Percentiles rank a stretch among this genome's conserved stretches.
These are phyloP conservation scores for Terana coerulea DNA, from an alignment of 768 basidiomycete genomes.

Conservation along the genomic window DNA sequence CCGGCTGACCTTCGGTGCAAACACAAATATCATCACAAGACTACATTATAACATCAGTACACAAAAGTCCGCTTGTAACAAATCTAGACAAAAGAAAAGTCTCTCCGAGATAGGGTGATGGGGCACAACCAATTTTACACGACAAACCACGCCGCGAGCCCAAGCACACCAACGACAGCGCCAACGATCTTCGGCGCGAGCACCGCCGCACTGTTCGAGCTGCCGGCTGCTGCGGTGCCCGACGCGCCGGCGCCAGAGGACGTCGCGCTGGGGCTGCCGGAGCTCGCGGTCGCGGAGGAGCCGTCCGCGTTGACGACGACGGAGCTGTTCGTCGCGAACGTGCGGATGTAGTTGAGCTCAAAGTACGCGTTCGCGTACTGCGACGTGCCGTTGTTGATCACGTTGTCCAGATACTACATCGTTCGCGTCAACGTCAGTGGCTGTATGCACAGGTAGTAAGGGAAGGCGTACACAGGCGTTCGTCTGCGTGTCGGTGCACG, in stretches of 20 bases:
- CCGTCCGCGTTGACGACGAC: conserved; percentile 6
- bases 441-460: background rate
- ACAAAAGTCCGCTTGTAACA: no score
- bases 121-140: no score
- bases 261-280: background rate
- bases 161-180: no score
- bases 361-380: conserved; percentile 52
- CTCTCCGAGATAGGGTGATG: no score
- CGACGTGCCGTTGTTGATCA: conserved; percentile 42
- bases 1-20: no score
- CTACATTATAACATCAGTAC: no score
- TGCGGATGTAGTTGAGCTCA: conserved; percentile 56
- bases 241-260: background rate
- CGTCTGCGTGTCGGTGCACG: conserved; percentile 40
- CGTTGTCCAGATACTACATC: conserved; percentile 46
- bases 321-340: conserved; percentile 35
- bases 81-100: no score
- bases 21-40: no score
- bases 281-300: background rate
- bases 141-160: no score
- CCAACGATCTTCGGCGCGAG: no score
- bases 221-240: no score
- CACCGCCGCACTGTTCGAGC: no score
- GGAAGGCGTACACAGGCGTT: conserved; percentile 40
- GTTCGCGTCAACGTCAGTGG: background rate